phyloP scores from a whole-genome alignment of 345 rosid species.

The Clarkia xantiana region DNA sequence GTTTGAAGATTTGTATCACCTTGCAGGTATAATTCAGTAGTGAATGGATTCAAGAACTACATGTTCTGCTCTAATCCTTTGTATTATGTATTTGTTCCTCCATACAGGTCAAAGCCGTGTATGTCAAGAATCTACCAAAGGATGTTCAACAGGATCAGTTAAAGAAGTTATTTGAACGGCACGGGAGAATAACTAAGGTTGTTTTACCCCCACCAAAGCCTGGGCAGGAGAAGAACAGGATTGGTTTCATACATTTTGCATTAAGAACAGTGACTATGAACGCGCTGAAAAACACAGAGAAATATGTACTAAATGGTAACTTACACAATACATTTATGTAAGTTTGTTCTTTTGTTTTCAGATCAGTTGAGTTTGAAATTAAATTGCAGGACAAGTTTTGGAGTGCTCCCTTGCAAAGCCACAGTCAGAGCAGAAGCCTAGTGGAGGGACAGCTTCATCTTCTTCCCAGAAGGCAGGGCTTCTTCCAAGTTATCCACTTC shows the following conservation, averaged over 20 bases:
- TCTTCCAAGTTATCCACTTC: conserved; percentile 57
- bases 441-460: conserved; percentile 20
- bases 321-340: conserved; percentile 3
- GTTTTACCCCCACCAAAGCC: conserved; percentile 79
- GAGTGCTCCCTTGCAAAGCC: conserved; percentile 97
- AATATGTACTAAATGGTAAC: conserved; percentile 81
- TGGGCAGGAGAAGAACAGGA: conserved; percentile 76
- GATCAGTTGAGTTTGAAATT: neutral
- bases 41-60: neutral
- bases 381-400: conserved; percentile 51
- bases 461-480: conserved; percentile 41
- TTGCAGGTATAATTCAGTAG: neutral
- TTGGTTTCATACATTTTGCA: conserved; percentile 82
- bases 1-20: neutral
- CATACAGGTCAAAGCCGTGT: conserved; percentile 73
- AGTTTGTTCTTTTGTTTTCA: conserved; percentile 9
- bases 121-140: conserved; percentile 79
- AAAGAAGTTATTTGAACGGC: conserved; percentile 60
- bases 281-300: conserved; percentile 71
- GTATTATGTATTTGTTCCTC: conserved; percentile 14
- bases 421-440: conserved; percentile 61
- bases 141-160: conserved; percentile 61
- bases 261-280: conserved; percentile 85
- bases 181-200: conserved; percentile 68
- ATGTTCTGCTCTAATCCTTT: neutral